phyloP scores from a whole-genome alignment of 148 eudicot species.

The Nepenthes mirabilis region DNA sequence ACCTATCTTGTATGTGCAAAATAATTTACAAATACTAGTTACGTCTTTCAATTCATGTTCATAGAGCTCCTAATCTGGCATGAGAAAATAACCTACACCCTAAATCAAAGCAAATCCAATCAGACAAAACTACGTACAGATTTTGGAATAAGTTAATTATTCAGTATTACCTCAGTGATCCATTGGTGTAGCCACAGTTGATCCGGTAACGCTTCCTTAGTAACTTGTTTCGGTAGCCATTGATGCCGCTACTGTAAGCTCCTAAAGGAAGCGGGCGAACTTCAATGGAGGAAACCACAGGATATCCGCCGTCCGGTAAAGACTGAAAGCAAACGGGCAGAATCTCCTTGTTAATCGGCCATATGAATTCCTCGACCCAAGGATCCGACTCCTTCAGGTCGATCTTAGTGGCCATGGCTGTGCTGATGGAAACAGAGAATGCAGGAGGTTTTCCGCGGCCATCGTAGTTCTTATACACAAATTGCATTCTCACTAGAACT shows the following conservation, averaged over 20 bases:
- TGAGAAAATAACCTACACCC: background rate
- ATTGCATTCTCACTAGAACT: constrained; percentile 48
- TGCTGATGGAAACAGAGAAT: constrained; percentile 57
- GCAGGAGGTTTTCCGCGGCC: constrained; percentile 45
- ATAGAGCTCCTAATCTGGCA: too few species aligned
- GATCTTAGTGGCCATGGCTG: constrained; percentile 38
- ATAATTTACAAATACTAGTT: background rate
- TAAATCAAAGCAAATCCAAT: background rate
- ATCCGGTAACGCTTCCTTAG: constrained; percentile 53
- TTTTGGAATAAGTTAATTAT: too few species aligned
- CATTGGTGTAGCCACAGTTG: constrained; percentile 51
- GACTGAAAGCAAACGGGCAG: constrained; percentile 49
- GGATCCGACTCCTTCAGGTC: constrained; percentile 58
- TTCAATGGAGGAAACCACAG: constrained; percentile 66
- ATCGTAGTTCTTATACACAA: constrained; percentile 67
- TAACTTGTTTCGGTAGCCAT: constrained; percentile 15
- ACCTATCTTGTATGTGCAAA: constrained; percentile 21
- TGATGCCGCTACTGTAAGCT: constrained; percentile 39
- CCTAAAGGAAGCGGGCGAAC: constrained; percentile 60
- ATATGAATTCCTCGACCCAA: constrained; percentile 65
- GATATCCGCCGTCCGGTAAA: constrained; percentile 44
- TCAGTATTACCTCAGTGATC: constrained; percentile 31
- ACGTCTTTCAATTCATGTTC: too few species aligned
- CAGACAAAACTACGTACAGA: background rate
- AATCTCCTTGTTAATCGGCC: constrained; percentile 36